Percentiles rank a stretch among this genome's conserved stretches.
phyloP scores from a whole-genome alignment of 768 basidiomycete genomes.

The Termitomyces sp. region DNA sequence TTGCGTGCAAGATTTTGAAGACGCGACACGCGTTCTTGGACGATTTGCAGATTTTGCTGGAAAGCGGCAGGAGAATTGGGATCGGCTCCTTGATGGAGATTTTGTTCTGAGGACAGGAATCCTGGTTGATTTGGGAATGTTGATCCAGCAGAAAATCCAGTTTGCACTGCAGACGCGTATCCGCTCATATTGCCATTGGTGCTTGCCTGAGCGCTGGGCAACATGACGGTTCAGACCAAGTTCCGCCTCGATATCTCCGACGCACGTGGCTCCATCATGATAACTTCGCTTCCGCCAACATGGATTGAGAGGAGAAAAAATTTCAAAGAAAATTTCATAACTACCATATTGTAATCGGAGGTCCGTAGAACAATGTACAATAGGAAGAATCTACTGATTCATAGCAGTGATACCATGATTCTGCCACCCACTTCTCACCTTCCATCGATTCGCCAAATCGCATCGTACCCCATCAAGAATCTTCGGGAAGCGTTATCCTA shows the following conservation, averaged over 20 bases:
- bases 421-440: conserved; percentile 48
- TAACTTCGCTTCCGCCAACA: neutral
- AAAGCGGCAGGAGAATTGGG: conserved; percentile 61
- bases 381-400: neutral
- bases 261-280: neutral
- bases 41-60: conserved; percentile 50
- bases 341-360: neutral
- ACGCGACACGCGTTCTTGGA: conserved; percentile 44
- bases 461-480: conserved; percentile 26
- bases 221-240: neutral
- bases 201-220: conserved; percentile 9
- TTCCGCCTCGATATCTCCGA: neutral
- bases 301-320: neutral
- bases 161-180: conserved; percentile 1
- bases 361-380: neutral
- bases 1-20: conserved; percentile 47
- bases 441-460: conserved; percentile 48
- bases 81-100: conserved; percentile 36
- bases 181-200: neutral
- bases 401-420: conserved; percentile 1
- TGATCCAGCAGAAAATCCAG: conserved; percentile 1
- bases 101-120: conserved; percentile 12
- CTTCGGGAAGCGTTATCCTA: conserved; percentile 46
- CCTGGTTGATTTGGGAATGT: conserved; percentile 13
- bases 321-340: neutral